A percentile compares a stretch with the other conserved stretches of the same genome.
Conservation (phyloP, 2,329 filamentous ascomycete genomes). For the Diaporthe citri region DNA sequence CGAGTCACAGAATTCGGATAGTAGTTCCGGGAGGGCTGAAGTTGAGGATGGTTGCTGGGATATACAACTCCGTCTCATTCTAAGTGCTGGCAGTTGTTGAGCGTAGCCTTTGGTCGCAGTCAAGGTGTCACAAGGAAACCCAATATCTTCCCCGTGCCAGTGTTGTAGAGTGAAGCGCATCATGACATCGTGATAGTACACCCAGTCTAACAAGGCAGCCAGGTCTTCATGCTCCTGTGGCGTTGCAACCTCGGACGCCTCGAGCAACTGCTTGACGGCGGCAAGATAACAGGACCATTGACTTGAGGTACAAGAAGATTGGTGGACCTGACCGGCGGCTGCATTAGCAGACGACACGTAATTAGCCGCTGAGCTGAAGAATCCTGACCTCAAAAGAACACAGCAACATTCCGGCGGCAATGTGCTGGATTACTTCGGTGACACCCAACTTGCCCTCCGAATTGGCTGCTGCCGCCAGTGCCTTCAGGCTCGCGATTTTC, state of each 20-base stretch:
- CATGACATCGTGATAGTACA: conserved; percentile 31
- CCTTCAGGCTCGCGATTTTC: neutral
- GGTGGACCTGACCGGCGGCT: neutral
- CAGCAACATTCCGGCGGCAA: conserved; percentile 2
- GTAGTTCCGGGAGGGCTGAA: neutral
- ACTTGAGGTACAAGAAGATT: neutral
- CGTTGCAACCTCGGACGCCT: neutral
- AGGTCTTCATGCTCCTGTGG: neutral
- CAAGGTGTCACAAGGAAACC: neutral
- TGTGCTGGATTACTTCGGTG: neutral
- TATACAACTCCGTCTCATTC: neutral
- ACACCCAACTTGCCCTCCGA: neutral
- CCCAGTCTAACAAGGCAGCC: conserved; percentile 21
- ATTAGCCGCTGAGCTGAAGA: neutral
- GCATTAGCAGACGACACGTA: neutral
- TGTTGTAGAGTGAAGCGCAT: conserved; percentile 21
- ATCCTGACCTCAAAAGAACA: conserved; percentile 7
- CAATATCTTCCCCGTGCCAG: neutral
- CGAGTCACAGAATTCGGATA: neutral
- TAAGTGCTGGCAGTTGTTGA: neutral
- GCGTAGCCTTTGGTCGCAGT: neutral
- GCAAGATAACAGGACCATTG: neutral
- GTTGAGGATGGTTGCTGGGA: neutral
- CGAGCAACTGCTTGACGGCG: neutral
- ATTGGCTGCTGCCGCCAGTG: neutral